Evolutionary conservation across 495 filamentous ascomycete genomes (phyloP), one percentile per base, ranked within the genome.

Genomic region (Astrocystis sublimbata): DNA sequence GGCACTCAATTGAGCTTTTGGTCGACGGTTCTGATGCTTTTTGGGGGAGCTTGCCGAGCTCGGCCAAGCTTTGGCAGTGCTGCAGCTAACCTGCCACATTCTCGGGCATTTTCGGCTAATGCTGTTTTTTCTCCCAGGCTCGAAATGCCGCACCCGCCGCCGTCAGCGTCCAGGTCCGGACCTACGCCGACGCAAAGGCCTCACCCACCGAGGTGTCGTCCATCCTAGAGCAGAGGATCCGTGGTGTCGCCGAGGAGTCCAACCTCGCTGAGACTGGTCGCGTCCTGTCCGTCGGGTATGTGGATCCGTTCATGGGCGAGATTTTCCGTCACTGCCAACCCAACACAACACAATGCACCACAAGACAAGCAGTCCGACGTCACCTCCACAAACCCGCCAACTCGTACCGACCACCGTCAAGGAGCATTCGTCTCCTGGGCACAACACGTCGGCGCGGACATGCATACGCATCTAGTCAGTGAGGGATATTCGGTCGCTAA

Each of bases 201-300:
- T 80, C 91, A 26, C 94, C 94, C 68, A 98, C 94, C 68, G 94
- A 98, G 84, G 94, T 98, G 67, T 97, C 96, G 63, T 97, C 94
- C 69, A 97, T 98, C 77, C 90, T 98, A 73, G 94, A 98, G 83
- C 93, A 97, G 86, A 85, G 93, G 78, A 98, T 98, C 74, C 90
- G 96, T 76, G 96, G 94, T 85, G 91, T 97, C 69, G 86, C 93
- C 77, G 96, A 98, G 82, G 94, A 98, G 84, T 86, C 92, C 75
- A 87, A 86, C 79, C 87, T 98, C 75, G 93, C 94, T 74, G 94
- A 98, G 88, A 98, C 94, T 67, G 94, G 94, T 75, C 93, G 94
- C 82, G 94, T 98, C 76, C 86, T 98, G 72, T 98, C 94, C 69
- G 93, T 98, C 78, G 94, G 94, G 94, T 98, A 96, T 75, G 93